phyloP scores from a whole-genome alignment of 345 rosid genomes.

The Gossypium longicalyx region DNA sequence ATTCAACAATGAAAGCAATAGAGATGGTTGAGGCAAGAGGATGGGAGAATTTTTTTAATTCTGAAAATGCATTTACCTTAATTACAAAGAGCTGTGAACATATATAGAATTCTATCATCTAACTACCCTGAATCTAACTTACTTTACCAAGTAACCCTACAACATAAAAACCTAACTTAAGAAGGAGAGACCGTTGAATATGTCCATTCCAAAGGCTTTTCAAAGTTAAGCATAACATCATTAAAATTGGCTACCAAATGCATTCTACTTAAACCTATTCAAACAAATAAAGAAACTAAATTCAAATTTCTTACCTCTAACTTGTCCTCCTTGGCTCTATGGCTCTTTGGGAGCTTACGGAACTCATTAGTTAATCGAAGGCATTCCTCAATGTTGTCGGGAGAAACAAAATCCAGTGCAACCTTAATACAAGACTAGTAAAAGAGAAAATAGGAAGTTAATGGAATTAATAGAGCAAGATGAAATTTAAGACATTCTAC shows the following conservation, averaged over 20 bases:
- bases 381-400: constrained; percentile 44
- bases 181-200: not conserved
- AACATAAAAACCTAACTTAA: not conserved
- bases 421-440: constrained; percentile 48
- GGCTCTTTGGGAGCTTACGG: constrained; percentile 38
- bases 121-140: no score
- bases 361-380: constrained; percentile 41
- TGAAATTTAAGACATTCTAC: not conserved
- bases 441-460: not conserved
- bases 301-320: constrained; percentile 31
- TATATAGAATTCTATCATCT: no score
- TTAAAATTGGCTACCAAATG: not conserved
- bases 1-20: no score
- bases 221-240: constrained; percentile 1
- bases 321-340: constrained; percentile 46
- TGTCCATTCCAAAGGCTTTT: not conserved
- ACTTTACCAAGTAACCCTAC: no score
- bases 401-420: constrained; percentile 48
- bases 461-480: not conserved
- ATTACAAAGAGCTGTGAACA: no score
- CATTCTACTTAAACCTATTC: not conserved
- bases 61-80: no score
- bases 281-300: not conserved
- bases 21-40: no score
- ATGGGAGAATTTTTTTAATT: no score